Evolutionary conservation across 2,329 filamentous ascomycete species (phyloP).

Genomic region (Fusarium sp.): DNA sequence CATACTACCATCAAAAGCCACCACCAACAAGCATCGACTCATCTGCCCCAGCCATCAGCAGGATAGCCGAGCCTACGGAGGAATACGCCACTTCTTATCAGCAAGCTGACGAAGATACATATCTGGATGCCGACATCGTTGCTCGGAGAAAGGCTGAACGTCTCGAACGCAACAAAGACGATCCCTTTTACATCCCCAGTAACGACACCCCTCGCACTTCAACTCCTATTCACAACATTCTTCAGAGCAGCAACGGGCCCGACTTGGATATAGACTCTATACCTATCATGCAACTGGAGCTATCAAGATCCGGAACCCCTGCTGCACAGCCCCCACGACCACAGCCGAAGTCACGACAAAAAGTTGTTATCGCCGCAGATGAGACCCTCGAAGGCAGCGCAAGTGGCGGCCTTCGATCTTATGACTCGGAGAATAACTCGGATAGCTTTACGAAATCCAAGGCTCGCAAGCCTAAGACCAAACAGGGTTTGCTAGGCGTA

Average conservation of each 20-base stretch:
- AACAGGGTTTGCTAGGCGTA: slow-evolving; percentile 79
- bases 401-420: slow-evolving; percentile 60
- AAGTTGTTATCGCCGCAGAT: slow-evolving; percentile 77
- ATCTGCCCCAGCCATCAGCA: slow-evolving; percentile 65
- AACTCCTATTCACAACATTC: slow-evolving; percentile 83
- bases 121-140: slow-evolving; percentile 78
- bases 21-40: slow-evolving; percentile 65
- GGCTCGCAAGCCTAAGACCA: slow-evolving; percentile 67
- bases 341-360: slow-evolving; percentile 63
- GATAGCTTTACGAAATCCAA: slow-evolving; percentile 63
- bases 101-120: slow-evolving; percentile 71
- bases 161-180: slow-evolving; percentile 85
- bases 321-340: slow-evolving; percentile 51
- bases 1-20: slow-evolving; percentile 71
- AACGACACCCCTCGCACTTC: slow-evolving; percentile 71
- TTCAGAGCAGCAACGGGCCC: slow-evolving; percentile 77
- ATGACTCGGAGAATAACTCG: slow-evolving; percentile 67
- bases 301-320: slow-evolving; percentile 65
- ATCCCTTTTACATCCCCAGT: slow-evolving; percentile 90
- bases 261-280: slow-evolving; percentile 94
- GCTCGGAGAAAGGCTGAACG: slow-evolving; percentile 82
- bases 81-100: slow-evolving; percentile 68
- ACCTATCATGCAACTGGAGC: slow-evolving; percentile 91
- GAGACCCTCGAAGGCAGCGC: slow-evolving; percentile 74
- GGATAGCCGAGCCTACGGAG: slow-evolving; percentile 64